A percentile compares a stretch with the other conserved stretches of the same genome.
Evolutionary conservation across 768 basidiomycete genomes (phyloP).

Genomic region (Favolaschia claudopus): DNA sequence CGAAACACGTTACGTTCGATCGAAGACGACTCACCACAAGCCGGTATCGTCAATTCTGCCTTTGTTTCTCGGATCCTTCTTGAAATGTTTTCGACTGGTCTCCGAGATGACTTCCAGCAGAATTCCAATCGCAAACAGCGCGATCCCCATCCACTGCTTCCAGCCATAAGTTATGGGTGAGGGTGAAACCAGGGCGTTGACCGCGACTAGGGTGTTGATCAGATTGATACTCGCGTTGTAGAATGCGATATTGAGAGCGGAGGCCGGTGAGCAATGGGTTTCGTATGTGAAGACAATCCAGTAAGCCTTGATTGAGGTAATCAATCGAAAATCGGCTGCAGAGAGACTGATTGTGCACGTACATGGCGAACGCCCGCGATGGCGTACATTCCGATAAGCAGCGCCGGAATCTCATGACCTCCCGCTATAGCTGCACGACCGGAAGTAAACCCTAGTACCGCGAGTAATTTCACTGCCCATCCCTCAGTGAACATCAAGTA

Average conservation of each 20-base stretch:
- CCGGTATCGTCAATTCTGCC: constrained; percentile 31
- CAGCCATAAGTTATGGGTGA: constrained; percentile 24
- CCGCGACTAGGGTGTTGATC: constrained; percentile 31
- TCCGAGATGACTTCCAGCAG: constrained; percentile 29
- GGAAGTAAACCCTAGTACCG: constrained; percentile 11
- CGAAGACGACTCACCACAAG: constrained; percentile 29
- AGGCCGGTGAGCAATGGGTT: constrained; percentile 7
- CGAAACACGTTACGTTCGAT: no score
- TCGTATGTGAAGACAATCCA: constrained; percentile 10
- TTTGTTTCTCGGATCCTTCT: constrained; percentile 31
- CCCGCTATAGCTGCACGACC: constrained; percentile 22
- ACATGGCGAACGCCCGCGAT: constrained; percentile 21
- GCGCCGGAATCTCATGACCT: constrained; percentile 19
- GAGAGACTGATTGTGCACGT: not conserved
- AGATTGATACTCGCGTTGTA: constrained; percentile 25
- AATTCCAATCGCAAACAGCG: constrained; percentile 25
- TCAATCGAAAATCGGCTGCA: not conserved
- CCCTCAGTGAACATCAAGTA: constrained; percentile 22
- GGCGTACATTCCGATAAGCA: constrained; percentile 26
- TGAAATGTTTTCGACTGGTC: constrained; percentile 30
- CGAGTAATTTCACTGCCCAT: constrained; percentile 25
- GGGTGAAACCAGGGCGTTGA: constrained; percentile 22
- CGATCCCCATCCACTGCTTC: constrained; percentile 27
- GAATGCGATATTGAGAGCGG: constrained; percentile 11
- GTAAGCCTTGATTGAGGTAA: not conserved